These are phyloP conservation scores for Polygonum maritimum DNA, from an alignment of 148 eudicot species.

Conservation along the genomic window DNA sequence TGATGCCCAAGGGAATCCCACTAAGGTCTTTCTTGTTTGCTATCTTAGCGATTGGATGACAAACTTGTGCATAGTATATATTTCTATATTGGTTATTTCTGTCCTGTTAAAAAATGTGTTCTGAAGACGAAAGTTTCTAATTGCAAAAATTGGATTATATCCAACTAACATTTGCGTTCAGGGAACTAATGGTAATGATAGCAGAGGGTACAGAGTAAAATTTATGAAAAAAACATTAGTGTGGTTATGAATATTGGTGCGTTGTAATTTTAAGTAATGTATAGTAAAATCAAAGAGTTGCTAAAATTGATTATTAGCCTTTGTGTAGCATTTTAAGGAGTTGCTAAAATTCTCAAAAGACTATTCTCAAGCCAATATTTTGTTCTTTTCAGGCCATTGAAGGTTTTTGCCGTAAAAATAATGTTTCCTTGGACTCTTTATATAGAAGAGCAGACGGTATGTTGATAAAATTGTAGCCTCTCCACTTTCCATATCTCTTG, in stretches of 20 bases:
- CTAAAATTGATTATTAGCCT: neutral
- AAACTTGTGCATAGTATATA: neutral
- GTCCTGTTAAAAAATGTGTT: neutral
- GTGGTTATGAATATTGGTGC: neutral
- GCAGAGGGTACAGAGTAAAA: neutral
- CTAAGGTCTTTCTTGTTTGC: slow-evolving; percentile 52
- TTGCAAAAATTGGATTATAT: neutral
- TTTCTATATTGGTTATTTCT: neutral
- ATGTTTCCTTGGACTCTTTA: slow-evolving; percentile 49
- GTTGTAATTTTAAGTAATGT: neutral
- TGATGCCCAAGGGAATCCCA: slow-evolving; percentile 77
- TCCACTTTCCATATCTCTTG: neutral
- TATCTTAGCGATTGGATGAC: neutral
- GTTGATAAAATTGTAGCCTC: neutral
- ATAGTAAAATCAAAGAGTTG: neutral
- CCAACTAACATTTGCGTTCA: neutral
- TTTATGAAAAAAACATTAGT: neutral
- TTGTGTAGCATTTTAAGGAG: neutral
- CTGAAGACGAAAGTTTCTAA: neutral
- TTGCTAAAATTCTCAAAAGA: neutral
- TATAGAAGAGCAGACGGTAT: slow-evolving; percentile 76
- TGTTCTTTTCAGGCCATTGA: slow-evolving; percentile 73
- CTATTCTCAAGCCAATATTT: neutral
- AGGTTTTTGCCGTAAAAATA: slow-evolving; percentile 91
- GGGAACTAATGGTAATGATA: neutral